These are phyloP conservation scores for Thielaviopsis populi DNA, from an alignment of 2,329 filamentous ascomycete genomes.

Conservation along the genomic window DNA sequence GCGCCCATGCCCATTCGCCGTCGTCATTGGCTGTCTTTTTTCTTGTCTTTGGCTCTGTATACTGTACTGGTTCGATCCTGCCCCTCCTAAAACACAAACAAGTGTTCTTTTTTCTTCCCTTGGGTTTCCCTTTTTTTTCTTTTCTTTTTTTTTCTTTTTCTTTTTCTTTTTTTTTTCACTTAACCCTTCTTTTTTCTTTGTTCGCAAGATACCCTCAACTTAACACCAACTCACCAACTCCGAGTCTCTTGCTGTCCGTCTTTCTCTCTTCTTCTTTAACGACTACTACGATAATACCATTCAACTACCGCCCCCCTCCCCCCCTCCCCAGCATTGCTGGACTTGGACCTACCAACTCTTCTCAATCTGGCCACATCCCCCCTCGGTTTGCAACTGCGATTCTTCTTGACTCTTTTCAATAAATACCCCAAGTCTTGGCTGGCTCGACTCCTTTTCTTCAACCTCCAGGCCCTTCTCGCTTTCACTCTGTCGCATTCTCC, in stretches of 20 bases:
- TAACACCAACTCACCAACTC: background rate
- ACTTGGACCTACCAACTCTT: background rate
- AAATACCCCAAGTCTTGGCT: background rate
- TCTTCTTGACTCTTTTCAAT: background rate
- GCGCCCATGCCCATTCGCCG: no score
- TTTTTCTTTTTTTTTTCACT: background rate
- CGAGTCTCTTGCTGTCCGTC: background rate
- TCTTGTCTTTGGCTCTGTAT: background rate
- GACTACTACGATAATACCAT: background rate
- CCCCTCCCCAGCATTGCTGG: background rate
- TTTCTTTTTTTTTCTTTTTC: background rate
- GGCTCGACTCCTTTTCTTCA: background rate
- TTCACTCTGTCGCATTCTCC: background rate
- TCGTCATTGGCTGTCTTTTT: background rate
- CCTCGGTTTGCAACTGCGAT: background rate
- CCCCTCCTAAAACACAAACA: background rate
- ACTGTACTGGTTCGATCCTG: background rate
- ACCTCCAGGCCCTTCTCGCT: background rate
- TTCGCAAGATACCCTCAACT: background rate
- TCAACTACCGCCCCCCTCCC: background rate
- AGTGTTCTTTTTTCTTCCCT: background rate
- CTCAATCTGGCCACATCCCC: slow-evolving; percentile 1
- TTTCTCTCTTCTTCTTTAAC: background rate
- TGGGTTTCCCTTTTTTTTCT: background rate
- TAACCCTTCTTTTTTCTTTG: background rate